Evolutionary conservation across 2,329 filamentous ascomycete genomes (phyloP), one percentile per base, ranked within the genome.

Genomic region (Penicillium thymicola): DNA sequence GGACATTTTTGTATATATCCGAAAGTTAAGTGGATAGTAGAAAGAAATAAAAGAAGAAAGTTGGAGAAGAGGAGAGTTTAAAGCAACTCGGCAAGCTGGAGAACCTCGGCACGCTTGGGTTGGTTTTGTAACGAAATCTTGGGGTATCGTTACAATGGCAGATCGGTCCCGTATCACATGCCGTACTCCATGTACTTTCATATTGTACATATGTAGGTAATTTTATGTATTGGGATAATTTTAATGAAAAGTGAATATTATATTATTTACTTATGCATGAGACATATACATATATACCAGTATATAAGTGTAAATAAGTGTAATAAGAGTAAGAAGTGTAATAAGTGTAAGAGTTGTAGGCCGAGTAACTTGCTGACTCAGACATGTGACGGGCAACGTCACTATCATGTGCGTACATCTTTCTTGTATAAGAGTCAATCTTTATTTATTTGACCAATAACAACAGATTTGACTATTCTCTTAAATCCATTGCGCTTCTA

Each of bases 1-100:
- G 78, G 80, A 86, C 88, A 89, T 82, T 40, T 40, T 44, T 69
- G 58, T 63, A 37, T 59, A 28, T 44, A 27, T 59, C 59, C 58
- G 59, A 60, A 58, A 52, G 47, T 40, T 50, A 55, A 28, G 21
- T 59, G 38, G 51, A 55, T 51, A 62, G 23, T 52, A 53, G 18
- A 58, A 61, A 45, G 48, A 58, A 55, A 51, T 40, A 50, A 40
- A 44, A 54, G 55, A 55, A 53, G 59, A 60, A 57, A 59, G 59
- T 57, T 50, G 60, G 58, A 58, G 67, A 65, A 48, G 54, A 61
- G 61, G 54, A 59, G 62, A 65, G 63, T 64, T 67, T 61, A 65
- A 64, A 63, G 59, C 47, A 66, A 65, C 65, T 72, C 70, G 70
- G 70, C 66, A 69, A 67, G 64, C 57, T 63, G 51, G 51, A 55